Evolutionary conservation across 2,329 filamentous ascomycete genomes (phyloP).

Genomic region (Neofusicoccum sp.): DNA sequence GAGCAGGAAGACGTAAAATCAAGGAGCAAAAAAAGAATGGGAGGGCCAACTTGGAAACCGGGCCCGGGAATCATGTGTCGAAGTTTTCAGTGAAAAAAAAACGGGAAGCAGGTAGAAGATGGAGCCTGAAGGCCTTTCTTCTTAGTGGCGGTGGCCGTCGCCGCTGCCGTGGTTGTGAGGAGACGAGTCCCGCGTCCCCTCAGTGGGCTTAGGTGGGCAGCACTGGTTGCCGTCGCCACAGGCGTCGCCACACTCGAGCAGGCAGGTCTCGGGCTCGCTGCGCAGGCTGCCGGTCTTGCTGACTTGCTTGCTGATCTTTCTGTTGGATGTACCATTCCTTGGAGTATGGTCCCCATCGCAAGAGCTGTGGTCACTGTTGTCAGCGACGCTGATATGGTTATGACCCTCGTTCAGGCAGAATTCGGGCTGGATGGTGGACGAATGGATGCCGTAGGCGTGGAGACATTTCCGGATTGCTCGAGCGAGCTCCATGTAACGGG

Average conservation of each 20-base stretch:
- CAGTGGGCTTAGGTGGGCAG: conserved; percentile 32
- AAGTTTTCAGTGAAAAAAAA: neutral
- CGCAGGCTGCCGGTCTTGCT: conserved; percentile 39
- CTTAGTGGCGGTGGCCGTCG: conserved; percentile 2
- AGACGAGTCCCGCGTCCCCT: conserved; percentile 3
- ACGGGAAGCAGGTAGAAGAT: neutral
- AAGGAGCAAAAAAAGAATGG: neutral
- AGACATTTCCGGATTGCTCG: conserved; percentile 80
- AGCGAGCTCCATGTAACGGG: conserved; percentile 87
- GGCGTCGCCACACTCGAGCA: conserved; percentile 45
- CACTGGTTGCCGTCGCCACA: conserved; percentile 44
- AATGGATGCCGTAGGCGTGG: conserved; percentile 94
- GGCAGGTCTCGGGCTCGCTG: conserved; percentile 35
- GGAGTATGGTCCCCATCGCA: conserved; percentile 20
- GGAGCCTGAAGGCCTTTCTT: too few relatives aligned
- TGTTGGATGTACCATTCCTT: neutral
- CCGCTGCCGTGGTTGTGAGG: conserved; percentile 7
- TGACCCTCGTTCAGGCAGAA: conserved; percentile 53
- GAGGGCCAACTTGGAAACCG: neutral
- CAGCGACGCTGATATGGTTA: conserved; percentile 39
- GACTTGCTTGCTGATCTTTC: conserved; percentile 21
- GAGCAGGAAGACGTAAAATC: neutral
- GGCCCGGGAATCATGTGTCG: neutral
- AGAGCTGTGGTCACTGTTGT: conserved; percentile 22
- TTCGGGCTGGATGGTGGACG: conserved; percentile 94